Evolutionary conservation across 2,329 filamentous ascomycete species (phyloP).

Genomic region (Fusarium tuaranense): DNA sequence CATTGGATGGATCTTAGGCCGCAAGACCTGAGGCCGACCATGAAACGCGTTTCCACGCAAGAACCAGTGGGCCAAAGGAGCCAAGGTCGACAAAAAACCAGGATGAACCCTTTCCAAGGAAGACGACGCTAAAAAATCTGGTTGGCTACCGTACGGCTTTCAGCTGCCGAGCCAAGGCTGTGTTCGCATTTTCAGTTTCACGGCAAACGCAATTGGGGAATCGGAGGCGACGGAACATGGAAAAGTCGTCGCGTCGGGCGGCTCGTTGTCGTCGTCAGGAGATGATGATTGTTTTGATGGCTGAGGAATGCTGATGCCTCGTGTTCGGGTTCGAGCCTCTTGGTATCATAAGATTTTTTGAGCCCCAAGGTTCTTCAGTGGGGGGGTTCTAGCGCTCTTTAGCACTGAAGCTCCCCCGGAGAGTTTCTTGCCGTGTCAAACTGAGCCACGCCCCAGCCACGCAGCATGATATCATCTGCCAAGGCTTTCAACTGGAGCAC

Average conservation of each 20-base stretch:
- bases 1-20: not conserved
- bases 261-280: conserved; percentile 7
- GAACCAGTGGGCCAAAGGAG: not conserved
- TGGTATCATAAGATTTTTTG: not conserved
- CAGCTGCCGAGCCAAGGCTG: conserved; percentile 42
- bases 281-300: conserved; percentile 22
- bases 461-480: conserved; percentile 26
- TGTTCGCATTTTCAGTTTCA: conserved; percentile 24
- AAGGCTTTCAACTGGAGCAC: not conserved
- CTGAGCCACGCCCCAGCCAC: conserved; percentile 26
- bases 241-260: conserved; percentile 32
- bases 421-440: not conserved
- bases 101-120: not conserved
- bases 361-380: not conserved
- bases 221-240: not conserved
- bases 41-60: conserved; percentile 19
- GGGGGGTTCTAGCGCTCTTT: not conserved
- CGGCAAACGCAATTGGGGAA: not conserved
- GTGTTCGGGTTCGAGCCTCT: conserved; percentile 2
- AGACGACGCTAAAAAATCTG: not conserved
- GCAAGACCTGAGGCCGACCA: conserved; percentile 15
- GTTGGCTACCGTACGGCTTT: conserved; percentile 7
- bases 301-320: not conserved
- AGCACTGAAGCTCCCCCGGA: not conserved
- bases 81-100: not conserved